Evolutionary conservation across 2,329 filamentous ascomycete genomes (phyloP), one percentile per base, ranked within the genome.

Genomic region (Nigrograna mackinnonii): DNA sequence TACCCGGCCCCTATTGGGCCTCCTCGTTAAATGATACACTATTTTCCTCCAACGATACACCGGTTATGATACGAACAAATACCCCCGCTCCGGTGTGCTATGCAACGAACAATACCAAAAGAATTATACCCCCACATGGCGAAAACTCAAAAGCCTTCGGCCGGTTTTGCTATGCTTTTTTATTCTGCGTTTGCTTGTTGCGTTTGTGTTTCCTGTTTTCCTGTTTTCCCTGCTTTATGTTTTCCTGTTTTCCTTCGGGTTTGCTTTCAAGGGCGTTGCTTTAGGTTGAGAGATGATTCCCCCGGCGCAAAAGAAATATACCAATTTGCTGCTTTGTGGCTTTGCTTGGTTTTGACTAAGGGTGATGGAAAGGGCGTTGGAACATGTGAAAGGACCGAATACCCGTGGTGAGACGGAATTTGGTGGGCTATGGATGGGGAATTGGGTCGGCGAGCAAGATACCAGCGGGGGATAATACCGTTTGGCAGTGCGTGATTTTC

Each of bases 1-100:
- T 94, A 94, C 88, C 88, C 90, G 80, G 89, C 84, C 78, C 88
- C 87, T 57, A 86, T 91, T 80, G 89, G 88, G 79, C 86, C 88
- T 82, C 90, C 87, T 79, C 89, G 89, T 87, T 92, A 86, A 85
- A 63, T 60, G 59, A 66, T 65, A 67, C 55, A 64, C 59, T 55
- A 59, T 57, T 62, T 61, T 52, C 58, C 52, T 59, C 49, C 52
- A 60, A 57, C 64, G 34, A 54, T 59, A 62, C 59, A 36, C 59
- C 57, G 55, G 57, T 64, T 54, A 57, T 52, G 58, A 66, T 33
- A 33, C 57, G 60, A 64, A 58, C 52, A 55, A 64, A 68, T 66
- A 66, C 63, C 63, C 58, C 59, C n/a, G n/a, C n/a, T 41, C 46
- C 57, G 57, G 55, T 55, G 48, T 45, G 38, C 47, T 48, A 55